Conservation (phyloP, 495 filamentous ascomycete species). For the Hypoxylon lenormandii region DNA sequence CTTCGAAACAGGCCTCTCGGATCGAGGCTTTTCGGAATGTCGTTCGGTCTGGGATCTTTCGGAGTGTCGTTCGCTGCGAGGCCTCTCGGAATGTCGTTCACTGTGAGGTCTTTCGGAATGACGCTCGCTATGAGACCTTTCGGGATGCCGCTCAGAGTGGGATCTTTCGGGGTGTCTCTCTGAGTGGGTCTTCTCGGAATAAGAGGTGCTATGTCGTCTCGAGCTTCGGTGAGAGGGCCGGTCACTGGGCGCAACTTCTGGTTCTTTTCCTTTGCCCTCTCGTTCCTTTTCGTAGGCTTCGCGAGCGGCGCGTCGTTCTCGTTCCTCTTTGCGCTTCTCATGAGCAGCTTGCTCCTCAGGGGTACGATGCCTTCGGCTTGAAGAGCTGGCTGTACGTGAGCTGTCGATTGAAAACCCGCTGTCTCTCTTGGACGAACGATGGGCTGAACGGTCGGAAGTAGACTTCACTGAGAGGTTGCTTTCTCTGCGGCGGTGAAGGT, state of each 20-base stretch:
- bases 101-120: not conserved
- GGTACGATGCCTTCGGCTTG: slow-evolving; percentile 51
- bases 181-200: slow-evolving; percentile 44
- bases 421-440: slow-evolving; percentile 47
- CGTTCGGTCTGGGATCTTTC: slow-evolving; percentile 29
- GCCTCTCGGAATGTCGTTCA: slow-evolving; percentile 40
- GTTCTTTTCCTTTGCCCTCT: slow-evolving; percentile 46
- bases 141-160: slow-evolving; percentile 25
- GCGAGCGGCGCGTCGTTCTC: slow-evolving; percentile 47
- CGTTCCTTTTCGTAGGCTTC: slow-evolving; percentile 43
- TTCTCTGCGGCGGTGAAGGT: slow-evolving; percentile 50
- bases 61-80: slow-evolving; percentile 28
- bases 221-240: slow-evolving; percentile 51
- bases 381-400: slow-evolving; percentile 39
- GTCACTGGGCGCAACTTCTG: slow-evolving; percentile 35
- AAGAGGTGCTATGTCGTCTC: slow-evolving; percentile 53
- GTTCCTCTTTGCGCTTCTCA: slow-evolving; percentile 57
- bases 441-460: slow-evolving; percentile 51
- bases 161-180: slow-evolving; percentile 35
- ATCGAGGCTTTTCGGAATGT: slow-evolving; percentile 43
- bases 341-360: slow-evolving; percentile 60
- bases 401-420: slow-evolving; percentile 52
- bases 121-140: slow-evolving; percentile 14
- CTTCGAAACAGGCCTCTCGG: slow-evolving; percentile 41
- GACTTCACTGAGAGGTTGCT: slow-evolving; percentile 52